Conservation (phyloP, 192 early-diverging fungal genomes). For the Rhizophagus prolifer region DNA sequence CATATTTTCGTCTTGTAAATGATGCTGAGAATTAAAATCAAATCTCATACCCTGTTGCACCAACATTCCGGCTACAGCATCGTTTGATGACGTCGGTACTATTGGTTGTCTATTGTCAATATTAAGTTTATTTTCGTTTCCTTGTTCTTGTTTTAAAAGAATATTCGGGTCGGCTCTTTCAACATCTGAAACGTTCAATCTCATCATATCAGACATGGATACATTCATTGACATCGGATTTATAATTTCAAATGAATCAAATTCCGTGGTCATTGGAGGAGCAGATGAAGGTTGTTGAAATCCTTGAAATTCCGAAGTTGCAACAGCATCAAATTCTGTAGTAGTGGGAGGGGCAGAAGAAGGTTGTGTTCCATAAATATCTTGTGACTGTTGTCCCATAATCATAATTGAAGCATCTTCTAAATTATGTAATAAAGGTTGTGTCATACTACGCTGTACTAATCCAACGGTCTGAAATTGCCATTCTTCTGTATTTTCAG, state of each 20-base stretch:
- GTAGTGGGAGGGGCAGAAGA: constrained; percentile 33
- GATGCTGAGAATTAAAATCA: constrained; percentile 15
- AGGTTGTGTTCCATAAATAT: constrained; percentile 19
- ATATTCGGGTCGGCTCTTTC: neutral
- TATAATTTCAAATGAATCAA: constrained; percentile 21
- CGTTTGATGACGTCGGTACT: neutral
- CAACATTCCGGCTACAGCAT: constrained; percentile 8
- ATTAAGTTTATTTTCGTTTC: neutral
- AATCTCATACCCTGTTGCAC: neutral
- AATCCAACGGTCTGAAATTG: constrained; percentile 19
- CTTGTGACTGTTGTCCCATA: constrained; percentile 4
- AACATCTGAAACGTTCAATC: neutral
- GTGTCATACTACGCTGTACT: neutral
- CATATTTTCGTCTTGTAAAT: constrained; percentile 11
- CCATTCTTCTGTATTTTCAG: constrained; percentile 5
- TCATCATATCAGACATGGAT: constrained; percentile 13
- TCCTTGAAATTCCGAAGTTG: constrained; percentile 21
- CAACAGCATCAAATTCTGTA: constrained; percentile 32
- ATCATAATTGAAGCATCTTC: constrained; percentile 11
- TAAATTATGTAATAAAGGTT: constrained; percentile 1
- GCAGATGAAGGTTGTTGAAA: constrained; percentile 30
- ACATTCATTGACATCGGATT: constrained; percentile 9
- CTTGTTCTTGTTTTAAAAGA: neutral
- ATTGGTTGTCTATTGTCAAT: neutral
- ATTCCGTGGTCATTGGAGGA: constrained; percentile 23